A percentile compares a stretch with the other conserved stretches of the same genome.
phyloP scores from a whole-genome alignment of 768 basidiomycete species.

The Daedalea quercina region DNA sequence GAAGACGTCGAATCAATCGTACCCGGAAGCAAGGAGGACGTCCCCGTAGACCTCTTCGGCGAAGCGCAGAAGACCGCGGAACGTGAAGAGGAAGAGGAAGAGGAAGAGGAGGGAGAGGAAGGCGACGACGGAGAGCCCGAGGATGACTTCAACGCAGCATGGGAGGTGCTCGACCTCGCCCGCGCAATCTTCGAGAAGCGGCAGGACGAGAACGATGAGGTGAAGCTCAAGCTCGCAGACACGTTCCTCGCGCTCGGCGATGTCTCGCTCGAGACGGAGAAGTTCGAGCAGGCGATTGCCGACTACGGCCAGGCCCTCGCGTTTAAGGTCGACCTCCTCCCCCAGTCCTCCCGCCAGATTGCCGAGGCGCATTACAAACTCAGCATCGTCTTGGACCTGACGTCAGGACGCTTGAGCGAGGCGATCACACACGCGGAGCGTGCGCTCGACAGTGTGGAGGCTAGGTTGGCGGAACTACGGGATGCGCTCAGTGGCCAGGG shows the following conservation, averaged over 20 bases:
- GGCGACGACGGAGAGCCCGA: slow-evolving; percentile 79
- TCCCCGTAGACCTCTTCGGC: slow-evolving; percentile 58
- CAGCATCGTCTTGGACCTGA: slow-evolving; percentile 89
- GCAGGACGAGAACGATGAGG: slow-evolving; percentile 48
- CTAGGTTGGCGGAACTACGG: slow-evolving; percentile 55
- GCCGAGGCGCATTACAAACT: slow-evolving; percentile 94
- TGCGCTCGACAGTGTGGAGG: slow-evolving; percentile 72
- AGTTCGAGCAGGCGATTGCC: slow-evolving; percentile 89
- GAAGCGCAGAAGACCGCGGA: slow-evolving; percentile 36
- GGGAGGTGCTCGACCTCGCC: slow-evolving; percentile 96
- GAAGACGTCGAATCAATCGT: slow-evolving; percentile 37
- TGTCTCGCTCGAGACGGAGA: slow-evolving; percentile 98
- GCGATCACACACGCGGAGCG: slow-evolving; percentile 77
- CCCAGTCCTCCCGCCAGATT: slow-evolving; percentile 86
- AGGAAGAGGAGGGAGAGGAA: slow-evolving; percentile 48
- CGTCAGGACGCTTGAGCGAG: slow-evolving; percentile 74
- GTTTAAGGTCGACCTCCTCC: slow-evolving; percentile 69
- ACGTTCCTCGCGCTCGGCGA: slow-evolving; percentile 89
- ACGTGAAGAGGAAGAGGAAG: slow-evolving; percentile 36
- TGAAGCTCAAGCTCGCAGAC: slow-evolving; percentile 82
- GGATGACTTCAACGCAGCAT: slow-evolving; percentile 97
- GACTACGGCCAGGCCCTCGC: slow-evolving; percentile 78
- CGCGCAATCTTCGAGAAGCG: slow-evolving; percentile 77
- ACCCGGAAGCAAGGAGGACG: slow-evolving; percentile 32
- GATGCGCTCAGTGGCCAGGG: slow-evolving; percentile 34